Evolutionary conservation across 2,329 filamentous ascomycete species (phyloP).

Genomic region (Dendryphion nanum): DNA sequence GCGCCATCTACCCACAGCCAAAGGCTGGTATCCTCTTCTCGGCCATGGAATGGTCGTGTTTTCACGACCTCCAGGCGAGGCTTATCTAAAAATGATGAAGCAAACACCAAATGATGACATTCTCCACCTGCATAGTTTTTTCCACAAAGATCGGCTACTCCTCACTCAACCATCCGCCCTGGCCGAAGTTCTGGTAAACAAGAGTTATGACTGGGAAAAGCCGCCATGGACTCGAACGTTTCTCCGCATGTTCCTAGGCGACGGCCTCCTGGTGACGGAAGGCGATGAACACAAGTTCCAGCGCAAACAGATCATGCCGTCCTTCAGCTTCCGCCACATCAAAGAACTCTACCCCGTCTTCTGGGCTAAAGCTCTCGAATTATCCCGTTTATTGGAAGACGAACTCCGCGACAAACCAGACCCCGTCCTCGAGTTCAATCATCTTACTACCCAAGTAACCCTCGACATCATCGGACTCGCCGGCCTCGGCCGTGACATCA

Average conservation of each 20-base stretch:
- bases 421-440: constrained; percentile 42
- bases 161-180: constrained; percentile 43
- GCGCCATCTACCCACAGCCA: constrained; percentile 35
- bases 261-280: constrained; percentile 52
- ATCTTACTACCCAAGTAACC: constrained; percentile 45
- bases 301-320: constrained; percentile 74
- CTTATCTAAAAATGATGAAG: constrained; percentile 36
- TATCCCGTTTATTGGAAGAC: constrained; percentile 60
- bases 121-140: constrained; percentile 39
- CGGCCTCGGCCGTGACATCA: constrained; percentile 46
- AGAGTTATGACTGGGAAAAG: constrained; percentile 56
- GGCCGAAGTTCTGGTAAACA: constrained; percentile 53
- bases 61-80: constrained; percentile 31
- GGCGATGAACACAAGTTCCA: constrained; percentile 52
- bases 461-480: constrained; percentile 49
- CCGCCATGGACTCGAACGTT: constrained; percentile 45
- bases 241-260: constrained; percentile 49
- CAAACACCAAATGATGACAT: constrained; percentile 42
- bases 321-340: constrained; percentile 82
- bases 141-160: constrained; percentile 39
- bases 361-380: constrained; percentile 73
- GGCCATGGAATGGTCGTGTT: constrained; percentile 39
- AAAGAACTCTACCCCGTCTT: constrained; percentile 83
- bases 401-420: constrained; percentile 45
- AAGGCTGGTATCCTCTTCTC: constrained; percentile 31